Evolutionary conservation across 2,329 filamentous ascomycete genomes (phyloP).

Genomic region (Exophiala lecanii-corni): DNA sequence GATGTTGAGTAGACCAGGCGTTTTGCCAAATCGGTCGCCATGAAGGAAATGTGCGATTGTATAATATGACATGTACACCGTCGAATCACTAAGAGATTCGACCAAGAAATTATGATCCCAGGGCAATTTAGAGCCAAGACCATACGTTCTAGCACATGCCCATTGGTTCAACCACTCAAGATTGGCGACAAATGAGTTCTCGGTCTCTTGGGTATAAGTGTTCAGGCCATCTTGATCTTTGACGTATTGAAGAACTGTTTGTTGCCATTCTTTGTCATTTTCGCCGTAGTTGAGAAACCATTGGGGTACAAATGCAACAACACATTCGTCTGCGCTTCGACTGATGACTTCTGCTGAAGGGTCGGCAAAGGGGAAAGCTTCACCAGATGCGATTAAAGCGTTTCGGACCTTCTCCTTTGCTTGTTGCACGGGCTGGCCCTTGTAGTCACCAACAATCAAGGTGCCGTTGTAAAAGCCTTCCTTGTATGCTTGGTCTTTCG

Average conservation of each 20-base stretch:
- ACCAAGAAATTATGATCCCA: slow-evolving; percentile 91
- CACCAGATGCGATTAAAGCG: slow-evolving; percentile 67
- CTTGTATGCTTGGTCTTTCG: slow-evolving; percentile 95
- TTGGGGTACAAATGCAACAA: slow-evolving; percentile 88
- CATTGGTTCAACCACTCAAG: slow-evolving; percentile 92
- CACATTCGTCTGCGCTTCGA: slow-evolving; percentile 86
- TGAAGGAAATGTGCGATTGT: slow-evolving; percentile 64
- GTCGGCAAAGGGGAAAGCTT: slow-evolving; percentile 89
- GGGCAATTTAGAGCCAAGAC: slow-evolving; percentile 86
- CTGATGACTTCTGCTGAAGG: slow-evolving; percentile 86
- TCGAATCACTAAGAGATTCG: slow-evolving; percentile 86
- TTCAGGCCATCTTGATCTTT: slow-evolving; percentile 66
- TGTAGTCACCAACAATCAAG: slow-evolving; percentile 82
- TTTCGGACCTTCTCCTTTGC: slow-evolving; percentile 82
- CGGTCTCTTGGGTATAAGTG: slow-evolving; percentile 72
- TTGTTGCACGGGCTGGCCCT: slow-evolving; percentile 77
- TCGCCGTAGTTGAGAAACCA: slow-evolving; percentile 98
- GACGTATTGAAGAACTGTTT: slow-evolving; percentile 68
- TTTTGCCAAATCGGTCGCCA: slow-evolving; percentile 77
- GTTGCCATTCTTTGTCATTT: slow-evolving; percentile 72
- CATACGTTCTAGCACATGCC: slow-evolving; percentile 89
- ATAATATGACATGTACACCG: slow-evolving; percentile 71
- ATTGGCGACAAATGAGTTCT: slow-evolving; percentile 76
- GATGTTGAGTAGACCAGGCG: slow-evolving; percentile 64
- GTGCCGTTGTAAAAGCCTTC: slow-evolving; percentile 95